Conservation (phyloP, 768 basidiomycete genomes). For the Sporobolomyces roseus region DNA sequence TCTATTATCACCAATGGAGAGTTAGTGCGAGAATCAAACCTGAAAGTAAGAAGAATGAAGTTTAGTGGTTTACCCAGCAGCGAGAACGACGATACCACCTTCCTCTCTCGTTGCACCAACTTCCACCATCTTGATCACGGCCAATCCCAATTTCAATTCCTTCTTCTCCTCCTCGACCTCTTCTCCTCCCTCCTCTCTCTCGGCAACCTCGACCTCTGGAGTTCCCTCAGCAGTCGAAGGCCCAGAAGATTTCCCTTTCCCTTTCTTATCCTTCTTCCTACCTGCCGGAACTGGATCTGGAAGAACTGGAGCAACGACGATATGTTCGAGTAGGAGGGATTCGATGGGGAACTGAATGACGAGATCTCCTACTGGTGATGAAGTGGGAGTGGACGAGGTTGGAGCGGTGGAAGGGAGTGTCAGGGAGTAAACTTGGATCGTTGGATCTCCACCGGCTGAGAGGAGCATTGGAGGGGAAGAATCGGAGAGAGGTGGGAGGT, state of each 20-base stretch:
- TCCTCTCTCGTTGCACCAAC: slow-evolving; percentile 20
- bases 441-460: slow-evolving; percentile 82
- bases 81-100: slow-evolving; percentile 34
- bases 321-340: slow-evolving; percentile 1
- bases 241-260: slow-evolving; percentile 4
- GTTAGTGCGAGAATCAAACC: too few species aligned
- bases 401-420: slow-evolving; percentile 49
- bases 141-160: slow-evolving; percentile 32
- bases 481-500: slow-evolving; percentile 28
- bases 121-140: slow-evolving; percentile 34
- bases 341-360: slow-evolving; percentile 25
- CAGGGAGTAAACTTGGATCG: slow-evolving; percentile 69
- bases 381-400: too few species aligned
- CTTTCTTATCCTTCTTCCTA: slow-evolving; percentile 28
- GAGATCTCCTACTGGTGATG: background rate
- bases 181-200: background rate
- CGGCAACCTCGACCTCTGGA: too few species aligned
- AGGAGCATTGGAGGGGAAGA: slow-evolving; percentile 53
- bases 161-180: background rate
- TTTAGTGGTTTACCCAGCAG: too few species aligned
- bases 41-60: too few species aligned
- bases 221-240: background rate
- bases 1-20: too few species aligned
- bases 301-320: slow-evolving; percentile 25
- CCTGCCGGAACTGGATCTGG: slow-evolving; percentile 16